Evolutionary conservation across 2,329 filamentous ascomycete genomes (phyloP).

Genomic region (Zasmidium cellare): DNA sequence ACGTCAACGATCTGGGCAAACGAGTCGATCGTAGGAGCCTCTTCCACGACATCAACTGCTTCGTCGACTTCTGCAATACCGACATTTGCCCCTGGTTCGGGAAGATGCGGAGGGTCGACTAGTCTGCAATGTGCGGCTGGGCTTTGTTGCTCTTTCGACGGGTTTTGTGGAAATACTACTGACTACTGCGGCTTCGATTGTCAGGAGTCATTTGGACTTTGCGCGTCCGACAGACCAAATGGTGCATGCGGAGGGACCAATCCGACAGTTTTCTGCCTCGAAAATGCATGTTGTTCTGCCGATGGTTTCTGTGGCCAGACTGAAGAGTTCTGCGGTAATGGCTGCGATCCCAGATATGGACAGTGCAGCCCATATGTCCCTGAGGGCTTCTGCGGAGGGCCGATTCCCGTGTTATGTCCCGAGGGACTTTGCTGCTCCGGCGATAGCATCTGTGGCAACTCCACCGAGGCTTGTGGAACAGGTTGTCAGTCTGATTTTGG

Average conservation of each 20-base stretch:
- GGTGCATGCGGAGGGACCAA: background rate
- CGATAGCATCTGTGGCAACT: background rate
- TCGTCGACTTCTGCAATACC: background rate
- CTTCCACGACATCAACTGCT: background rate
- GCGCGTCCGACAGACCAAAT: background rate
- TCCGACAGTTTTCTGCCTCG: background rate
- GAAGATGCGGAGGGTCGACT: background rate
- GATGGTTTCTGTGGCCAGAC: background rate
- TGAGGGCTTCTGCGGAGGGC: background rate
- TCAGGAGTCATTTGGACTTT: background rate
- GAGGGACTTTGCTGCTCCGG: background rate
- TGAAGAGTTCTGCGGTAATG: background rate
- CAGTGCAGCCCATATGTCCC: background rate
- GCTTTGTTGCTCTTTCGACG: background rate
- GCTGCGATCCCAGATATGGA: background rate
- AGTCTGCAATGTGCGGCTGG: background rate
- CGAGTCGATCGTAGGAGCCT: background rate
- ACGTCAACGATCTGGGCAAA: background rate
- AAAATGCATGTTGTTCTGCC: background rate
- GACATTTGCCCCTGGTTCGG: background rate
- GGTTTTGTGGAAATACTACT: background rate
- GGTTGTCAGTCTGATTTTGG: background rate
- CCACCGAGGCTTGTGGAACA: background rate
- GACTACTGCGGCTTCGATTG: background rate
- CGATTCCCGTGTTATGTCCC: background rate